phyloP scores from a whole-genome alignment of 139 green algal genomes.

The Limnomonas spitsbergensis region DNA sequence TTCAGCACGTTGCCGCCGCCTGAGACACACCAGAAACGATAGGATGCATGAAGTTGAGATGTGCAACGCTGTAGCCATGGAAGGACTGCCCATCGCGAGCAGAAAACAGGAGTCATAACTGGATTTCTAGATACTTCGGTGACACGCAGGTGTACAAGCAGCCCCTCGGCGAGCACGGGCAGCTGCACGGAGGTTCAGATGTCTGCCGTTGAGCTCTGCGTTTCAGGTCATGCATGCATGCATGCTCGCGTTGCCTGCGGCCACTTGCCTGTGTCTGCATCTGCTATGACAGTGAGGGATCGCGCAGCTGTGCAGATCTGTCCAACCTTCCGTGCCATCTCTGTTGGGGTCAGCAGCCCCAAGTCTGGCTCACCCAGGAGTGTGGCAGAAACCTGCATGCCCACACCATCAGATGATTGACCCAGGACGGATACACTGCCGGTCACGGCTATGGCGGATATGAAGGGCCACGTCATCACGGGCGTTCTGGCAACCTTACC shows the following conservation, averaged over 20 bases:
- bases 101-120: too few species aligned
- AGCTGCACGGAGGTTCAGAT: too few species aligned
- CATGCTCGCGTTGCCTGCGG: slow-evolving; percentile 67
- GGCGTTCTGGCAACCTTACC: slow-evolving; percentile 25
- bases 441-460: neutral
- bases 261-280: slow-evolving; percentile 69
- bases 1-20: slow-evolving; percentile 79
- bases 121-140: too few species aligned
- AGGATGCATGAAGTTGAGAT: too few species aligned
- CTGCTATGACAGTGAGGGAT: slow-evolving; percentile 60
- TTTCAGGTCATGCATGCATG: too few species aligned
- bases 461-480: neutral
- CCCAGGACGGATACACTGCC: neutral
- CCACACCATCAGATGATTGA: neutral
- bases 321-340: slow-evolving; percentile 64
- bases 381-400: slow-evolving; percentile 60
- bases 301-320: slow-evolving; percentile 59
- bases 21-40: slow-evolving; percentile 19
- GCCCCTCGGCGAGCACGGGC: too few species aligned
- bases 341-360: slow-evolving; percentile 68
- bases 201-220: too few species aligned
- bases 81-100: too few species aligned
- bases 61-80: too few species aligned
- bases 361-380: slow-evolving; percentile 74
- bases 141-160: too few species aligned